Percentiles rank a stretch among this genome's conserved stretches.
These are phyloP conservation scores for Deinandra increscens DNA, from an alignment of 129 eudicot genomes.

Conservation along the genomic window DNA sequence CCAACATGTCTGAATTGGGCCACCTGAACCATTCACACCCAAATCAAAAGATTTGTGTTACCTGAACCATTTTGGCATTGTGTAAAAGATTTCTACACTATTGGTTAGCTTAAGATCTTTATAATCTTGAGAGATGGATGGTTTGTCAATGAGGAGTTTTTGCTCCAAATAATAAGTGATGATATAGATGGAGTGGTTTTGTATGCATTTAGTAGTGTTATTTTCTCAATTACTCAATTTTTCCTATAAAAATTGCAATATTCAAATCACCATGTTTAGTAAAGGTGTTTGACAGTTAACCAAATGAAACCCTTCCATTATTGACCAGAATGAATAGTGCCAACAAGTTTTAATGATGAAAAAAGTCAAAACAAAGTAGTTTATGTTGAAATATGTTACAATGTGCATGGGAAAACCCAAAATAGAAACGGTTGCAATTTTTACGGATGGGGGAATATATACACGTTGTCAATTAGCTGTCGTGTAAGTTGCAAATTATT, in stretches of 20 bases:
- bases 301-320: not conserved
- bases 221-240: not conserved
- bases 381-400: constrained; percentile 1
- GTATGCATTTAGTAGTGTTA: not conserved
- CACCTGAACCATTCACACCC: not conserved
- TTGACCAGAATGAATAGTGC: not conserved
- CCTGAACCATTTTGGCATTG: too few relatives aligned
- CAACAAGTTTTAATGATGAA: constrained; percentile 2
- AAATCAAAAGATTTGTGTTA: not conserved
- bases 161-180: not conserved
- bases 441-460: constrained; percentile 5
- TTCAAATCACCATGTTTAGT: not conserved
- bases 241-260: not conserved
- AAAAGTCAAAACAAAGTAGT: not conserved
- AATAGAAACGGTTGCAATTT: not conserved
- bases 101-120: not conserved
- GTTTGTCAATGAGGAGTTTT: constrained; percentile 5
- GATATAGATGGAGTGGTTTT: not conserved
- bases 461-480: too few relatives aligned
- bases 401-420: constrained; percentile 1
- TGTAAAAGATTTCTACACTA: not conserved
- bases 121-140: not conserved
- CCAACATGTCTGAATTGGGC: not conserved
- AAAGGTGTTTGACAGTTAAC: constrained; percentile 6
- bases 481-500: not conserved